A percentile compares a stretch with the other conserved stretches of the same genome.
Evolutionary conservation across 2,329 filamentous ascomycete genomes (phyloP).

Genomic region (Calonectria pseudoreteaudii): DNA sequence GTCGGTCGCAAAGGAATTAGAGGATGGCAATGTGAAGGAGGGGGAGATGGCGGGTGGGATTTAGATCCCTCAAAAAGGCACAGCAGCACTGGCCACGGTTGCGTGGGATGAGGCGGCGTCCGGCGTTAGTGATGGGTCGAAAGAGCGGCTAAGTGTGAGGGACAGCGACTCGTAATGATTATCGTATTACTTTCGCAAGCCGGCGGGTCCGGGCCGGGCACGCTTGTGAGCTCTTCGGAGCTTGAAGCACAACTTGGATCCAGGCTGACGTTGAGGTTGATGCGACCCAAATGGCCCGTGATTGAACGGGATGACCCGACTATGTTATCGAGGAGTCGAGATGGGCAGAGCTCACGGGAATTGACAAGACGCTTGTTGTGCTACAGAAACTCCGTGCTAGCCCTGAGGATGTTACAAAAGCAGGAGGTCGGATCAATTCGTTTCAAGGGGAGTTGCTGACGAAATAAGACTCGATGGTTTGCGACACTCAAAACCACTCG

Average conservation of each 20-base stretch:
- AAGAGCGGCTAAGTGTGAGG: conserved; percentile 12
- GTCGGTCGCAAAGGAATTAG: conserved; percentile 17
- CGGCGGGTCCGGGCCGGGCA: conserved; percentile 23
- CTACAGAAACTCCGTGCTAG: neutral
- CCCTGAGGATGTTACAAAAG: neutral
- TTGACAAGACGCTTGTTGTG: neutral
- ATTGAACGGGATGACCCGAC: too few species aligned
- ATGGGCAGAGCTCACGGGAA: neutral
- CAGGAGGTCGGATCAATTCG: conserved; percentile 11
- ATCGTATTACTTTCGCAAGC: conserved; percentile 25
- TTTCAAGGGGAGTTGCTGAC: conserved; percentile 19
- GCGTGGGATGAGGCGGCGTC: conserved; percentile 19
- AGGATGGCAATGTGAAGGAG: conserved; percentile 9
- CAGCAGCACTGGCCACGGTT: conserved; percentile 29
- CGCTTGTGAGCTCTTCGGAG: conserved; percentile 1
- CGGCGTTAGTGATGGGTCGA: conserved; percentile 14
- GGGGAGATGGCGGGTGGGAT: conserved; percentile 12
- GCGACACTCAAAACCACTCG: conserved; percentile 12
- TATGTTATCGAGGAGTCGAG: neutral
- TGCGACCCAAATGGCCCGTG: neutral
- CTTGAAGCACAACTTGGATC: conserved; percentile 4
- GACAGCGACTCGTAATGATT: conserved; percentile 21
- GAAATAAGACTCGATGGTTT: conserved; percentile 14
- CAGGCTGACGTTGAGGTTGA: conserved; percentile 36
- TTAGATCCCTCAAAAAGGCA: conserved; percentile 17